Evolutionary conservation across 305 asterid species (phyloP), one percentile per base, ranked within the genome.

Genomic region (Euphrasia arctica): DNA sequence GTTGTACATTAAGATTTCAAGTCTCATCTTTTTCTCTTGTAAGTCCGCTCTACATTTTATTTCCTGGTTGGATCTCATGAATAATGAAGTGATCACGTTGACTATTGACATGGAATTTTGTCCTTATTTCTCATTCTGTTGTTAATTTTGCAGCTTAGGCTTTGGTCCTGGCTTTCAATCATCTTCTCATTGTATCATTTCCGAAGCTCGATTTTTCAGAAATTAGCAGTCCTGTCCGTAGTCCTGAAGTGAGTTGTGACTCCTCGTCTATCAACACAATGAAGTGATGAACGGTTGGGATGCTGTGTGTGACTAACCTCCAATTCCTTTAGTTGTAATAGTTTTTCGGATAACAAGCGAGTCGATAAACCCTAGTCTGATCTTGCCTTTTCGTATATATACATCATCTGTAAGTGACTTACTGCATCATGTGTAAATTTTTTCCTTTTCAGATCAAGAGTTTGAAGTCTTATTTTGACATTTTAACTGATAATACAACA

Each of bases 141-240:
- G 28, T 49, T 57, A 5, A 42, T 43, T 70, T 50, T 76, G 87
- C 87, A 82, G 83, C 74, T 76, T 25, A 70, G 62, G 65, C 43
- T 60, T 66, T 67, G 62, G 50, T 41, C 62, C 61, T 68, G 64
- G 57, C 65, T 48, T 41, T 22, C 75, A 39, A 70, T 56, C 64
- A 70, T 69, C 52, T 32, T 32, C n/a, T 9, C 55, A 9, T 50
- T 13, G 6, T 15, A 34, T 58, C 18, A 50, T 29, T 54, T 48
- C 32, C 45, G 65, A 67, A 66, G 76, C 65, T 63, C 71, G 62
- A 61, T 61, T 36, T 67, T 60, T 58, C 60, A 56, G 45, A 58
- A 39, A 1, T 39, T 39, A 55, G 48, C 39, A 58, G 22, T 48
- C 45, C 60, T 66, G 58, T 70, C 60, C 72, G 57, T 39, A 74